Percentiles rank a stretch among this genome's conserved stretches.
Evolutionary conservation across 208 protist genomes (phyloP).

Genomic region (Wallacemonas collosoma): DNA sequence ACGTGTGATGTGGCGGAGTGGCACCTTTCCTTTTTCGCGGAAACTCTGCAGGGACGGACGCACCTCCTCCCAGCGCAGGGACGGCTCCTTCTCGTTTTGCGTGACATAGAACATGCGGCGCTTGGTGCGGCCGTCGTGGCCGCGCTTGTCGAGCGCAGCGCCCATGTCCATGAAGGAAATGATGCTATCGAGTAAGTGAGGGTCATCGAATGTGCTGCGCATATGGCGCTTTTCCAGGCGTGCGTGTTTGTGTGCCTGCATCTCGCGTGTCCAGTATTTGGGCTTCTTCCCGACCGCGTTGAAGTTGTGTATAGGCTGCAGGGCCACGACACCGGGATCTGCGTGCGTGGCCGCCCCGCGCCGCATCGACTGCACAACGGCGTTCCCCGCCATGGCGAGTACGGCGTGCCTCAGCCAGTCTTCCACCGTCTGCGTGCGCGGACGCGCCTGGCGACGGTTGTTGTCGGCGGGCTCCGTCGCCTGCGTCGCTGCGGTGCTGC

Average conservation of each 20-base stretch:
- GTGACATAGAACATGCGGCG: slow-evolving; percentile 62
- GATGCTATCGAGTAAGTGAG: slow-evolving; percentile 47
- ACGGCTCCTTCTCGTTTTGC: slow-evolving; percentile 22
- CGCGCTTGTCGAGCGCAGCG: slow-evolving; percentile 41
- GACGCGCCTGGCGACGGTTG: neutral
- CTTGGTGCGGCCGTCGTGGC: slow-evolving; percentile 41
- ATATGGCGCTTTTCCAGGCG: slow-evolving; percentile 13
- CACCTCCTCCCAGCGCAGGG: slow-evolving; percentile 55
- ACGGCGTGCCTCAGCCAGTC: slow-evolving; percentile 49
- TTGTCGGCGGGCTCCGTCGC: neutral
- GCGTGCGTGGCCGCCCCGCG: slow-evolving; percentile 8
- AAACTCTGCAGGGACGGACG: slow-evolving; percentile 15
- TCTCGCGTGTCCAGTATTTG: slow-evolving; percentile 41
- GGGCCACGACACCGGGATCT: slow-evolving; percentile 1
- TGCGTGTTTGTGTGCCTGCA: slow-evolving; percentile 15
- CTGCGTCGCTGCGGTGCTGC: slow-evolving; percentile 16
- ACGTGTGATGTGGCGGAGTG: slow-evolving; percentile 41
- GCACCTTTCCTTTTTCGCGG: slow-evolving; percentile 33
- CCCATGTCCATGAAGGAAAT: slow-evolving; percentile 73
- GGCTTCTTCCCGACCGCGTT: slow-evolving; percentile 2
- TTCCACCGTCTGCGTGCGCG: slow-evolving; percentile 21
- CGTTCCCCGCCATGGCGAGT: slow-evolving; percentile 55
- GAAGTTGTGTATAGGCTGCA: slow-evolving; percentile 22
- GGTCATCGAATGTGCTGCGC: slow-evolving; percentile 53
- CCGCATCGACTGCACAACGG: slow-evolving; percentile 39